Percentiles rank a stretch among this genome's conserved stretches.
Evolutionary conservation across 106 monocot genomes (phyloP).

Genomic region (Triglochin maritima): DNA sequence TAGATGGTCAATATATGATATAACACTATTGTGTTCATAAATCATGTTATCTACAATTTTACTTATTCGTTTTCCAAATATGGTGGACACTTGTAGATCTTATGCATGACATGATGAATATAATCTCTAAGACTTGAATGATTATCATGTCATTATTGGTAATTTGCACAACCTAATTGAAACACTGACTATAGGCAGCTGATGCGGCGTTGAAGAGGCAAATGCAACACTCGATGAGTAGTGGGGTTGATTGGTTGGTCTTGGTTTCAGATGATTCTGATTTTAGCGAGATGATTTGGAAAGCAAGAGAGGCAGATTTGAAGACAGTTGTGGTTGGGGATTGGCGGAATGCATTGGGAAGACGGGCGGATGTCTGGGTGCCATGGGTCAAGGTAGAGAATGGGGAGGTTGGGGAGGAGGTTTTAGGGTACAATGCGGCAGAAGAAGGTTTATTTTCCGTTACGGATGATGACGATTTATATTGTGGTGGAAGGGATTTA

Average conservation of each 20-base stretch:
- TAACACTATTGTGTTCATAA: too few relatives aligned
- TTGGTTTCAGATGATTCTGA: slow-evolving; percentile 91
- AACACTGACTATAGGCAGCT: slow-evolving; percentile 20
- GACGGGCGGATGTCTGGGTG: slow-evolving; percentile 70
- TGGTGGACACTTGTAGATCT: too few relatives aligned
- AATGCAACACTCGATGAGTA: slow-evolving; percentile 62
- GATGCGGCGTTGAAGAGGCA: slow-evolving; percentile 75
- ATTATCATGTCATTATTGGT: too few relatives aligned
- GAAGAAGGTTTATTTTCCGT: slow-evolving; percentile 14
- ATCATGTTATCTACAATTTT: too few relatives aligned
- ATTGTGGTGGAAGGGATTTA: slow-evolving; percentile 11
- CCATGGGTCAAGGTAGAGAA: slow-evolving; percentile 79
- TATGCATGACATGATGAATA: too few relatives aligned
- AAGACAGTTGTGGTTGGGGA: slow-evolving; percentile 89
- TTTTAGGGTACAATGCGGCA: slow-evolving; percentile 3
- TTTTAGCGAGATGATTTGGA: slow-evolving; percentile 60
- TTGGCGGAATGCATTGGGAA: slow-evolving; percentile 35
- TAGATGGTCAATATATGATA: too few relatives aligned
- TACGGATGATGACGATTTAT: neutral
- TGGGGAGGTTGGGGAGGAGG: slow-evolving; percentile 65
- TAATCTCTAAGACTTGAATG: too few relatives aligned
- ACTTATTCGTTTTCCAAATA: too few relatives aligned
- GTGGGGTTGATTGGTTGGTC: slow-evolving; percentile 76
- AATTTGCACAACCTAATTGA: too few relatives aligned
- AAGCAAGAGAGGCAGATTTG: slow-evolving; percentile 50